Evolutionary conservation across 2,329 filamentous ascomycete genomes (phyloP).

Genomic region (Paecilomyces dactylethromorphus): DNA sequence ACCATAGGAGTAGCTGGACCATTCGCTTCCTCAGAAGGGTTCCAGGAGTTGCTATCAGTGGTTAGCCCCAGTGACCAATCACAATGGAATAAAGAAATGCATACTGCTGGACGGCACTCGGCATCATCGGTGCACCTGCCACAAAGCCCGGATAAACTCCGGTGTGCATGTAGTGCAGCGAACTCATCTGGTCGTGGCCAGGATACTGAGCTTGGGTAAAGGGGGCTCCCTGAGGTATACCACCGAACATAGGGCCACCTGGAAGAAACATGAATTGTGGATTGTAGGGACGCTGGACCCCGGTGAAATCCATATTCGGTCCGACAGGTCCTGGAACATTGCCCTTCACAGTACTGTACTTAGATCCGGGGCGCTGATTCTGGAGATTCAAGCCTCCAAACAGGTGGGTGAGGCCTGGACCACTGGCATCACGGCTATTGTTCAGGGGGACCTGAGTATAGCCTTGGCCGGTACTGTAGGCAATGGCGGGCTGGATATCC

Average conservation of each 20-base stretch:
- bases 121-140: constrained; percentile 23
- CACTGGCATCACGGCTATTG: constrained; percentile 13
- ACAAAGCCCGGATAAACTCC: constrained; percentile 31
- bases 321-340: constrained; percentile 17
- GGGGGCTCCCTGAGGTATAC: constrained; percentile 20
- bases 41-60: constrained; percentile 35
- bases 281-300: constrained; percentile 12
- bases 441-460: constrained; percentile 13
- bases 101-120: constrained; percentile 25
- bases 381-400: constrained; percentile 21
- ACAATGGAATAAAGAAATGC: constrained; percentile 29
- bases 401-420: constrained; percentile 14
- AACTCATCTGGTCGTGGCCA: constrained; percentile 25
- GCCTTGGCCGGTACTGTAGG: constrained; percentile 12
- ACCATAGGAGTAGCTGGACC: constrained; percentile 59
- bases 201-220: constrained; percentile 22
- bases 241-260: constrained; percentile 25
- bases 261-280: constrained; percentile 25
- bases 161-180: constrained; percentile 29
- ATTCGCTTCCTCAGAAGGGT: constrained; percentile 34
- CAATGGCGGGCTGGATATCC: constrained; percentile 17
- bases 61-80: constrained; percentile 28
- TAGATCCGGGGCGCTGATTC: constrained; percentile 18
- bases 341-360: constrained; percentile 20
- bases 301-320: constrained; percentile 8